Base-by-base conservation (phyloP, 73 alveolate species). In the Paramecium biaurelia region DNA sequence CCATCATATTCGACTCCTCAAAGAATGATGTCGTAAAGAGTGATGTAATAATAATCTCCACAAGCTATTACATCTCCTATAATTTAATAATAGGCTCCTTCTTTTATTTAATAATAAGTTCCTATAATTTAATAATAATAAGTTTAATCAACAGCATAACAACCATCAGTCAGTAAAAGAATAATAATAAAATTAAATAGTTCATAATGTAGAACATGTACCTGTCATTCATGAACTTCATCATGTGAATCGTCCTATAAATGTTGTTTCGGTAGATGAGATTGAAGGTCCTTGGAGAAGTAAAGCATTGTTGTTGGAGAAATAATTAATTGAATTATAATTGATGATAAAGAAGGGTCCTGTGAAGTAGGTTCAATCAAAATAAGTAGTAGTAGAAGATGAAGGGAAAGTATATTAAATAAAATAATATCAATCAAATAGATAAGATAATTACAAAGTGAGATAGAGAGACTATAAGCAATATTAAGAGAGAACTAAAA, bases 281-380 rank as follows among this genome's bases (percentile, higher is more conserved):
- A 79, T 79, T 20, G 90, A 79, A 47, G 90, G 76, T 11, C 90
- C 90, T 11, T 79, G 90, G 90, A 79, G 90, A 20, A 42, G 63
- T n/a, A 79, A 79, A 45, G 90, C 43, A 24, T 24, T 79, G 4
- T 14, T 30, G 15, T 79, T 79, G 47, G 90, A 79, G 56, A 41
- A 47, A 34, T 79, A 79, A 79, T 23, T 79, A 11, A 23, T 79
- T 30, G 90, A 79, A 79, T 47, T 79, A 6, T 20, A 79, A 45
- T 45, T 79, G 20, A 43, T 79, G 74, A 7, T 79, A 34, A 79
- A 79, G 72, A 79, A 79, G 56, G 49, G 56, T 12, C 76, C 76
- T 1, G 53, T 20, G 14, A 72, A 37, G n/a, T 14, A 32, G 10
- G 34, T 72, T 72, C n/a, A 72, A 72, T 34, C 86, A 18, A 72